A percentile compares a stretch with the other conserved stretches of the same genome.
phyloP scores from a whole-genome alignment of 2,329 filamentous ascomycete genomes.

The Alternaria gansuensis region DNA sequence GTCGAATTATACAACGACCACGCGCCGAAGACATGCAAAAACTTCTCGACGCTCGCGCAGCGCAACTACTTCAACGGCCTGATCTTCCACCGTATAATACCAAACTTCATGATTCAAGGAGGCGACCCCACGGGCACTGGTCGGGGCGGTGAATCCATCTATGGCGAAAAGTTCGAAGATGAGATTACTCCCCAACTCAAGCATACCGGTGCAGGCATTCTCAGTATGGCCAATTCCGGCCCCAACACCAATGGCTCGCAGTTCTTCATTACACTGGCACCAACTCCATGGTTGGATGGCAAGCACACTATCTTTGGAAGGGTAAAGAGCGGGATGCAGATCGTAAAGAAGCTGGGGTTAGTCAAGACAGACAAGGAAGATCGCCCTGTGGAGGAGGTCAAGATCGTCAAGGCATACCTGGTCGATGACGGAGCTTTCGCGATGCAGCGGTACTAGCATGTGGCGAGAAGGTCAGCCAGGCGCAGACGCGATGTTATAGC shows the following conservation, averaged over 20 bases:
- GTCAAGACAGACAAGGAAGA: slow-evolving; percentile 86
- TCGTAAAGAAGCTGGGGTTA: slow-evolving; percentile 87
- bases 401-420: slow-evolving; percentile 76
- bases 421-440: slow-evolving; percentile 66
- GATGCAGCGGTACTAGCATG: slow-evolving; percentile 34
- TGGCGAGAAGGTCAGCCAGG: neutral
- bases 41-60: slow-evolving; percentile 81
- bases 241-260: slow-evolving; percentile 93
- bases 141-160: slow-evolving; percentile 86
- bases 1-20: slow-evolving; percentile 91
- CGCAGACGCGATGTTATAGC: neutral
- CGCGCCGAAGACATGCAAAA: slow-evolving; percentile 87
- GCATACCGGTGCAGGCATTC: slow-evolving; percentile 91
- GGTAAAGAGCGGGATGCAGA: slow-evolving; percentile 81
- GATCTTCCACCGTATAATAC: slow-evolving; percentile 93
- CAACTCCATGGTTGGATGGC: slow-evolving; percentile 94
- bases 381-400: slow-evolving; percentile 81
- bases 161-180: slow-evolving; percentile 92
- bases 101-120: slow-evolving; percentile 95
- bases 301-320: slow-evolving; percentile 97
- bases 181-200: slow-evolving; percentile 82
- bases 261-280: slow-evolving; percentile 94
- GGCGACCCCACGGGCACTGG: slow-evolving; percentile 95
- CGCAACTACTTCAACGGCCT: slow-evolving; percentile 89
- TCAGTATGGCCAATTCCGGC: slow-evolving; percentile 96